Percentiles rank a stretch among this genome's conserved stretches.
Evolutionary conservation across 2,329 filamentous ascomycete species (phyloP).

Genomic region (Sclerotinia borealis): DNA sequence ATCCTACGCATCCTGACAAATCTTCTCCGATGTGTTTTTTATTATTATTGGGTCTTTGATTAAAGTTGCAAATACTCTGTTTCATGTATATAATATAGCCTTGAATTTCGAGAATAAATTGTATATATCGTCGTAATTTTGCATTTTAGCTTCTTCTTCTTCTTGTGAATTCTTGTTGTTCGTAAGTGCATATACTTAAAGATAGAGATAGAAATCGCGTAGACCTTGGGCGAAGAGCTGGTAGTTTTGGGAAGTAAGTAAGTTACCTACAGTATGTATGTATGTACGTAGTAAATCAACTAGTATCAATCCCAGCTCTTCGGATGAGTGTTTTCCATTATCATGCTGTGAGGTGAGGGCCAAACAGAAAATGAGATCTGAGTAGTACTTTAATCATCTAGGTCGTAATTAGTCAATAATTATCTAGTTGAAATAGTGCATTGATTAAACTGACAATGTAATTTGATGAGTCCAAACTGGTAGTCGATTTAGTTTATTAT

Average conservation of each 20-base stretch:
- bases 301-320: background rate
- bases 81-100: background rate
- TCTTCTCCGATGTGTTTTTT: background rate
- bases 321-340: background rate
- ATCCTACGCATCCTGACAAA: too few relatives aligned
- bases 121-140: background rate
- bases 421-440: too few relatives aligned
- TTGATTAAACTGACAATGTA: too few relatives aligned
- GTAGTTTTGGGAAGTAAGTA: background rate
- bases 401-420: too few relatives aligned
- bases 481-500: too few relatives aligned
- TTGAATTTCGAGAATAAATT: background rate
- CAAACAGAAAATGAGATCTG: background rate
- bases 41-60: background rate
- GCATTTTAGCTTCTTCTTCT: background rate
- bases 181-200: background rate
- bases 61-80: background rate
- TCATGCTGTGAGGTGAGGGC: background rate
- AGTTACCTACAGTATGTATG: too few relatives aligned
- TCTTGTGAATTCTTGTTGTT: background rate
- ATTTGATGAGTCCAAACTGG: too few relatives aligned
- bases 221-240: too few relatives aligned
- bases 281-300: background rate
- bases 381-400: background rate
- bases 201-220: background rate